These are phyloP conservation scores for Pyrenochaeta sp. DNA, from an alignment of 2,329 filamentous ascomycete species.

Conservation along the genomic window DNA sequence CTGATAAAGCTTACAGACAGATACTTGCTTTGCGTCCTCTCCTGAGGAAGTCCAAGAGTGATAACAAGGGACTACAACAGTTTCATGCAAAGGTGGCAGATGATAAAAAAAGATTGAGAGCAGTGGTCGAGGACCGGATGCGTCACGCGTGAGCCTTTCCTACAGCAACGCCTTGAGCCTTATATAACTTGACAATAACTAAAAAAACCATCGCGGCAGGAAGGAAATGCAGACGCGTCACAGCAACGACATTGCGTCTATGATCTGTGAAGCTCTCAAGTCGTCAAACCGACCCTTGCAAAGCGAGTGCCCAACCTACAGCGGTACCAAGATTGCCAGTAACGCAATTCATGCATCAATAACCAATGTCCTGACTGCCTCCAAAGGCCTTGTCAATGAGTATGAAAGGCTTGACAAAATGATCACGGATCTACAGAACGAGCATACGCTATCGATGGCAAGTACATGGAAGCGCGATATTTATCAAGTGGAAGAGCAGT, in stretches of 20 bases:
- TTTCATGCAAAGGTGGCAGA: conserved; percentile 27
- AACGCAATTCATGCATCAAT: conserved; percentile 24
- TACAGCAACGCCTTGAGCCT: not conserved
- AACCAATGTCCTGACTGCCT: conserved; percentile 21
- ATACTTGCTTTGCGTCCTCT: conserved; percentile 26
- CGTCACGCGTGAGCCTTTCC: conserved; percentile 29
- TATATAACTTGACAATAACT: not conserved
- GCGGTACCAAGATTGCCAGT: conserved; percentile 20
- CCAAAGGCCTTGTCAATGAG: conserved; percentile 27
- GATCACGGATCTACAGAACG: conserved; percentile 22
- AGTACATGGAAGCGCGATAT: conserved; percentile 38
- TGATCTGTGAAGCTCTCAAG: conserved; percentile 27
- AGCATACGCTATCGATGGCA: conserved; percentile 18
- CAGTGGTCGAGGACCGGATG: conserved; percentile 26
- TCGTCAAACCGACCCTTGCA: conserved; percentile 13
- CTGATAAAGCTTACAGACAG: conserved; percentile 23
- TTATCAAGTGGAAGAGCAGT: conserved; percentile 24
- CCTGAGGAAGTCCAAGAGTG: conserved; percentile 26
- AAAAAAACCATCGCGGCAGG: conserved; percentile 13
- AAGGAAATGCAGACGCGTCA: conserved; percentile 23
- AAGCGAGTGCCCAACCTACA: conserved; percentile 9
- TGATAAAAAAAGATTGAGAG: conserved; percentile 25
- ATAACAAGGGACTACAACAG: conserved; percentile 31
- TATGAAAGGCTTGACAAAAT: conserved; percentile 36
- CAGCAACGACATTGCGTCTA: conserved; percentile 28